These are phyloP conservation scores for Amanita exitialis DNA, from an alignment of 768 basidiomycete genomes.

Conservation along the genomic window DNA sequence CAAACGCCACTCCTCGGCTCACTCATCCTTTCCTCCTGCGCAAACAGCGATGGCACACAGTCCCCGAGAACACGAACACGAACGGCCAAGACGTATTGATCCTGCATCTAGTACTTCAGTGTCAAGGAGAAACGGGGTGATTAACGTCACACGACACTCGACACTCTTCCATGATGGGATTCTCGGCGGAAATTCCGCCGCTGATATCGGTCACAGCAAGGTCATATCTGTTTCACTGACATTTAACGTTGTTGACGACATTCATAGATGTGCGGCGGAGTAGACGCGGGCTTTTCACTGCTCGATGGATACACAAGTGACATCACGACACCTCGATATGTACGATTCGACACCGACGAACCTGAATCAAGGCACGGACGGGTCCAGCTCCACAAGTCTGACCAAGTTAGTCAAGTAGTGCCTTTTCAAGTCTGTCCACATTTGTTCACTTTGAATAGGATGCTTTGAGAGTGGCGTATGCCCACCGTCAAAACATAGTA, in stretches of 20 bases:
- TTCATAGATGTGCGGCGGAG: not conserved
- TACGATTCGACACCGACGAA: not conserved
- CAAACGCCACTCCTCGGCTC: not conserved
- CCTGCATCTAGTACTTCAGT: not conserved
- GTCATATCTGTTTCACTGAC: not conserved
- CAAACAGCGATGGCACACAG: not conserved
- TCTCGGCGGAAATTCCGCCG: not conserved
- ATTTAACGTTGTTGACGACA: not conserved
- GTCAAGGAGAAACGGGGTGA: not conserved
- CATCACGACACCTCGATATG: not conserved
- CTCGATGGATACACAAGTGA: not conserved
- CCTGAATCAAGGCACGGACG: not conserved
- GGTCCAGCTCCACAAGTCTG: not conserved
- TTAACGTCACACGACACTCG: not conserved
- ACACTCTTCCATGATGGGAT: not conserved
- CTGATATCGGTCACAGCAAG: not conserved
- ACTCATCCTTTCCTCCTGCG: not conserved
- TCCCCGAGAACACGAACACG: not conserved
- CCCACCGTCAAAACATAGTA: slow-evolving; percentile 22
- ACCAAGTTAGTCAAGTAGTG: slow-evolving; percentile 1
- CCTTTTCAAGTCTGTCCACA: slow-evolving; percentile 5
- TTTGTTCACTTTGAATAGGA: slow-evolving; percentile 1
- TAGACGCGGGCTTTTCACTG: not conserved
- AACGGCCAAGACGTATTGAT: not conserved
- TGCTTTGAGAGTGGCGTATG: slow-evolving; percentile 6